Evolutionary conservation across 306 rosid genomes (phyloP), one percentile per base, ranked within the genome.

Genomic region (Vigna trinervia): DNA sequence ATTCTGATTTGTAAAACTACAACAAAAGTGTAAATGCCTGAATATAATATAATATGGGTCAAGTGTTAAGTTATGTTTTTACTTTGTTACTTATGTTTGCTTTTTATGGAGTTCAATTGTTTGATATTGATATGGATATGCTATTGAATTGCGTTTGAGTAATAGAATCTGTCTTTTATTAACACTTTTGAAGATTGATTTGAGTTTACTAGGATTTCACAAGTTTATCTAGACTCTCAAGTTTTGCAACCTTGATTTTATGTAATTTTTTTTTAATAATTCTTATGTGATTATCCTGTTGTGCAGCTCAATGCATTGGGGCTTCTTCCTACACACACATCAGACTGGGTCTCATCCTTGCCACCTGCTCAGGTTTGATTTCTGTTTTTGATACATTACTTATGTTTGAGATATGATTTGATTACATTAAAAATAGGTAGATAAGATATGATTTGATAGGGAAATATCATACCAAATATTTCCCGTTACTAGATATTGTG

Each of bases 281-380:
- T 54, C 38, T 30, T 30, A 4, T 48, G 63, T 62, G 41, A 41
- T 13, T 52, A 48, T 53, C 46, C 36, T 64, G 64, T 38, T 48
- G 61, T 85, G 74, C 94, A 95, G 99, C 99, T 92, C 70, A 96
- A 96, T 82, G 82, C 99, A 39, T 57, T 96, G 88, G 99, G 99
- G 53, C 90, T 96, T 77, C 96, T 96, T 83, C 99, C 99, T 17
- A 96, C 99, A 0, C 99, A 92, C 82, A 88, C 94, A 71, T 96
- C 98, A 17, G 99, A 96, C 60, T 96, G 99, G 99, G 99, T 96
- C 53, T 96, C 97, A 23, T 96, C 98, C 41, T 83, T 96, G 71
- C 79, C 93, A 56, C 99, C 98, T 71, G 91, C 99, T 71, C 98
- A 84, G 98, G 99, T 95, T 77, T 56, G 82, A 54, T 26, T 85